Base-by-base conservation (phyloP, 192 early-diverging fungal genomes). In the Obelidium mucronatum region DNA sequence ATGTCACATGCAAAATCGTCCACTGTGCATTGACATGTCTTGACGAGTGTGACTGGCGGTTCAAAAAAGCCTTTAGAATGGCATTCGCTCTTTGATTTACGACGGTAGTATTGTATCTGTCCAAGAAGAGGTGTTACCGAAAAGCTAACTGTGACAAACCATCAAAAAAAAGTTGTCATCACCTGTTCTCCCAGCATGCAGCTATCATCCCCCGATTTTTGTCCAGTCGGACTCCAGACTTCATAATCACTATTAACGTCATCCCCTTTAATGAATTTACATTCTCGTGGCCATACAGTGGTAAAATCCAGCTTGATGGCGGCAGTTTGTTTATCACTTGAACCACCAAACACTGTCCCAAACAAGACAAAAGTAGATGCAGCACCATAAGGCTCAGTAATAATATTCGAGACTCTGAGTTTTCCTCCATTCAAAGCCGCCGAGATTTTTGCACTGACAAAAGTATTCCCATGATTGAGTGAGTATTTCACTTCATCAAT, bases 141-240 rank as follows among this genome's bases (percentile, higher is more conserved):
- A 48, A 19, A 48, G 44, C 44, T 15, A 48, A 48, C 44, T 48
- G n/a, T n/a, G n/a, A 51, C 48, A 51, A 22, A 8, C 8, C 48
- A 51, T 51, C 48, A 22, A 51, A 13, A 1, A 64, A n/a, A n/a
- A 74, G 48, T 31, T 39, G 39, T 30, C 73, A 82, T 74, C 51
- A 88, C 87, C 67, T 88, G 76, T 44, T 89, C 82, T 13, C 96
- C 96, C 91, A 98, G 92, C 44, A 95, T 79, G 75, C 95, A 96
- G 72, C 34, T 59, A 1, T 62, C n/a, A 33, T 89, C 87, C 3
- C 59, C 70, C 3, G 86, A 83, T 74, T 84, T 85, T 44, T 80
- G 19, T 26, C 79, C 79, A 42, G 88, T 85, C 0, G 91, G 90
- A n/a, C 84, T 87, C 93, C 93, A 94, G 37, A 76, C 78, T 76